Percentiles rank a stretch among this genome's conserved stretches.
Conservation (phyloP, 2,329 filamentous ascomycete genomes). For the Fusarium sp. region DNA sequence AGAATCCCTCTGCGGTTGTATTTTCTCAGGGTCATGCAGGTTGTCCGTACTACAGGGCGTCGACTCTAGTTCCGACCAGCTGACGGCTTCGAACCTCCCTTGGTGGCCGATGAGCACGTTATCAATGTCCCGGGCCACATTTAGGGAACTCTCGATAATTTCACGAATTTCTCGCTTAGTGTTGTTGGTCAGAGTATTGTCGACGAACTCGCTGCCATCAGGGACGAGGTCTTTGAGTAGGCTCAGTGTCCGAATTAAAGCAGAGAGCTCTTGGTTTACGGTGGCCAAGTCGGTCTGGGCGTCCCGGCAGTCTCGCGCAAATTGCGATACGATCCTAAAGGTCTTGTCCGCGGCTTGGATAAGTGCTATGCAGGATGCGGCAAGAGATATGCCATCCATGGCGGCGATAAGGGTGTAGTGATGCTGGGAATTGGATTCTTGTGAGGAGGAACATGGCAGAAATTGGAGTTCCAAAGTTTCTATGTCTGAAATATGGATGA, state of each 20-base stretch:
- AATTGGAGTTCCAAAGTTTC: not conserved
- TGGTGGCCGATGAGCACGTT: not conserved
- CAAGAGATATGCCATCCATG: constrained; percentile 15
- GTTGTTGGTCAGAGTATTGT: not conserved
- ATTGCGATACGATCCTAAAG: not conserved
- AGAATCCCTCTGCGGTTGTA: not conserved
- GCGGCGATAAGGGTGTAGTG: not conserved
- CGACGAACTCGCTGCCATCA: not conserved
- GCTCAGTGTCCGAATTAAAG: constrained; percentile 1
- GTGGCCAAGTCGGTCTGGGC: not conserved
- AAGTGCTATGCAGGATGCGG: constrained; percentile 12
- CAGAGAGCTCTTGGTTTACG: not conserved
- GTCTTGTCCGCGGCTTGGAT: constrained; percentile 9
- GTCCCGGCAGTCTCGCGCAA: constrained; percentile 2
- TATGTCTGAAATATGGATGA: not conserved
- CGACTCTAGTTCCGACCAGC: not conserved
- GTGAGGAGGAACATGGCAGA: too few species aligned
- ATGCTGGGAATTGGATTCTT: too few species aligned
- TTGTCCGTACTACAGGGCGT: not conserved
- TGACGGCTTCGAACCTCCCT: not conserved
- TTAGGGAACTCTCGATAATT: constrained; percentile 1
- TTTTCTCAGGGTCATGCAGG: not conserved
- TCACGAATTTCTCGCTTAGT: not conserved
- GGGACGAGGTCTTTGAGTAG: constrained; percentile 4
- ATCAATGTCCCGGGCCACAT: not conserved